Evolutionary conservation across 2,329 filamentous ascomycete genomes (phyloP).

Genomic region (Alternaria triticina): DNA sequence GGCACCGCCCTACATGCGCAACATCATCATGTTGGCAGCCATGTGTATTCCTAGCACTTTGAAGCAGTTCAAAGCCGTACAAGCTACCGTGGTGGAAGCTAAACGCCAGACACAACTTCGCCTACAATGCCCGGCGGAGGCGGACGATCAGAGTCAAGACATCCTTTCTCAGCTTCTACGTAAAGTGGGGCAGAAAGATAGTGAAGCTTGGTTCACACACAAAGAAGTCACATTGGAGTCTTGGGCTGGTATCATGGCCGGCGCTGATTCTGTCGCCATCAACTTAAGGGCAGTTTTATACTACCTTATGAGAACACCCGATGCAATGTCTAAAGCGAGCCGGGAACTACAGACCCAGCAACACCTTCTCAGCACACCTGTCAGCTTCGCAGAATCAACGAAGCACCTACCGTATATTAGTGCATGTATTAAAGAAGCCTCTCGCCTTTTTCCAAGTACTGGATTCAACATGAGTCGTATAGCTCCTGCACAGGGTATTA

Average conservation of each 20-base stretch:
- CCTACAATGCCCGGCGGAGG: slow-evolving; percentile 8
- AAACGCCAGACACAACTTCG: slow-evolving; percentile 18
- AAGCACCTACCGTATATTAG: not conserved
- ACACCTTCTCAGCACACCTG: not conserved
- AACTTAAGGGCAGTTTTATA: slow-evolving; percentile 19
- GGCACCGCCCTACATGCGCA: slow-evolving; percentile 38
- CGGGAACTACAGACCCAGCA: not conserved
- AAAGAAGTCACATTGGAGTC: slow-evolving; percentile 38
- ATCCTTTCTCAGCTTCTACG: slow-evolving; percentile 26
- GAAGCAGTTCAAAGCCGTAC: slow-evolving; percentile 36
- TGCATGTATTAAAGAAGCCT: not conserved
- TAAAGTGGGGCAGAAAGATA: slow-evolving; percentile 37
- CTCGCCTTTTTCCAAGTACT: not conserved
- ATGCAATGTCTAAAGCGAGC: not conserved
- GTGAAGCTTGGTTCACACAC: slow-evolving; percentile 38
- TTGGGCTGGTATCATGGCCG: slow-evolving; percentile 41
- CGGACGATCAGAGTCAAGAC: slow-evolving; percentile 18
- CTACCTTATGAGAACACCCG: not conserved
- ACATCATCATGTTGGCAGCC: slow-evolving; percentile 32
- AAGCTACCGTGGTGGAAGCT: slow-evolving; percentile 23
- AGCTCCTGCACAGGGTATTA: not conserved
- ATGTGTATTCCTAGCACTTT: slow-evolving; percentile 26
- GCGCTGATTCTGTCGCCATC: slow-evolving; percentile 47
- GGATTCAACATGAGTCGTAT: not conserved
- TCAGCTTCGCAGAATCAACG: not conserved